phyloP scores from a whole-genome alignment of 2,329 filamentous ascomycete species.

The Polychaeton citri region DNA sequence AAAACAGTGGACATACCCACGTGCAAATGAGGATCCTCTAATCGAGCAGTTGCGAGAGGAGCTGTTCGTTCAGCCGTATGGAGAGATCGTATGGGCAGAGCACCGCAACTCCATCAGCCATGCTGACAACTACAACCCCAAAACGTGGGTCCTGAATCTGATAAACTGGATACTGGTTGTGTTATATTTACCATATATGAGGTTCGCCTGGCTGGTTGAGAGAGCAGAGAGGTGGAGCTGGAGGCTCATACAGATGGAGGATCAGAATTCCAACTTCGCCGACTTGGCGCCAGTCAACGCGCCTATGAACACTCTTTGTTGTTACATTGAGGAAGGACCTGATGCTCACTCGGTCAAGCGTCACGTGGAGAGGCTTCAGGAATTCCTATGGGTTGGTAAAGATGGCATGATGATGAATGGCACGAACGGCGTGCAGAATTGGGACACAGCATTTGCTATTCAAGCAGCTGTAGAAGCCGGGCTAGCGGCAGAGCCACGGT shows the following conservation, averaged over 20 bases:
- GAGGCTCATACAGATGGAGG: conserved; percentile 77
- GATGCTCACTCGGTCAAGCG: conserved; percentile 56
- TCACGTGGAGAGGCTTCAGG: conserved; percentile 68
- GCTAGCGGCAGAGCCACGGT: conserved; percentile 62
- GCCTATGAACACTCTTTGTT: conserved; percentile 77
- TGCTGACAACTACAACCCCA: conserved; percentile 84
- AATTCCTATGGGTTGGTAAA: conserved; percentile 81
- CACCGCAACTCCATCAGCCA: conserved; percentile 73
- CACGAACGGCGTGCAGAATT: conserved; percentile 94
- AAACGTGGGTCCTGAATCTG: conserved; percentile 67
- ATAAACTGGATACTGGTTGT: conserved; percentile 68
- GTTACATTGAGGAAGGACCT: conserved; percentile 74
- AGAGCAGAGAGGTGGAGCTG: conserved; percentile 70
- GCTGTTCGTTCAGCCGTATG: conserved; percentile 66
- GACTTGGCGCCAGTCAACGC: conserved; percentile 80
- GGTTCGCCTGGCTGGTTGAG: conserved; percentile 50
- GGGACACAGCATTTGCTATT: conserved; percentile 88
- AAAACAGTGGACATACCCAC: conserved; percentile 62
- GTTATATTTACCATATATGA: conserved; percentile 67
- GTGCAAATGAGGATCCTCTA: conserved; percentile 47
- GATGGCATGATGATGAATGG: conserved; percentile 93
- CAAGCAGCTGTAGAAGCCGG: conserved; percentile 71
- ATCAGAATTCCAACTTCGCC: conserved; percentile 80
- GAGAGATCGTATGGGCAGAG: conserved; percentile 59
- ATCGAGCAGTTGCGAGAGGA: conserved; percentile 64